Base-by-base conservation (phyloP, 129 eudicot species). In the Pulicaria dysenterica region DNA sequence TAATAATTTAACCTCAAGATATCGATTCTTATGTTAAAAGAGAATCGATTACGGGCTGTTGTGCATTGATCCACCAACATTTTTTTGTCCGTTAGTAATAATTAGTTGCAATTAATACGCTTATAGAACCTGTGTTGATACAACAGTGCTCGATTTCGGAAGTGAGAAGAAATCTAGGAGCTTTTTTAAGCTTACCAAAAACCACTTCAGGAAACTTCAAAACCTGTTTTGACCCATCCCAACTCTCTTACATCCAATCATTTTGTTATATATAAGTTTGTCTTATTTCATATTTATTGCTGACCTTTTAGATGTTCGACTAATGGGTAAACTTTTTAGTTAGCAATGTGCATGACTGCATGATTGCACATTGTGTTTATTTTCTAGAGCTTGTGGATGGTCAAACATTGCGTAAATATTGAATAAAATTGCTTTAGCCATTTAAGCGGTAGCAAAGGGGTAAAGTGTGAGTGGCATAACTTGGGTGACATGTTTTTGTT, bases 401-500 rank as follows among this genome's bases (percentile, higher is more conserved):
- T 24, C 31, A 24, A 24, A 24, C 31, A 24, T 24, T 24, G 31
- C 31, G 2, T 24, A 24, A 24, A 24, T 24, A 24, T 24, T 24
- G 31, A 24, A 24, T 24, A 24, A 24, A 24, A 24, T 24, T 24
- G 31, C 31, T 24, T n/a, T 24, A 24, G 31, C 31, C 31, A 17
- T 3, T 57, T 8, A 36, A 57, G n/a, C 41, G 31, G 15, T 57
- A 57, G 9, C n/a, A 44, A 65, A 7, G 34, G 72, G n/a, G 37
- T 50, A n/a, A 13, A 19, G 54, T 14, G 7, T 19, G 1, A 6
- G 14, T 5, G 58, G 40, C 49, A 10, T 60, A 46, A 9, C 42
- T 10, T 75, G 10, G 56, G 19, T 55, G 49, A 65, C 41, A 1
- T 60, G 49, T 46, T 49, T 60, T n/a, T 47, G 55, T 17, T 64